Percentiles rank a stretch among this genome's conserved stretches.
Conservation (phyloP, 2,329 filamentous ascomycete genomes). For the Cladophialophora psammophila region DNA sequence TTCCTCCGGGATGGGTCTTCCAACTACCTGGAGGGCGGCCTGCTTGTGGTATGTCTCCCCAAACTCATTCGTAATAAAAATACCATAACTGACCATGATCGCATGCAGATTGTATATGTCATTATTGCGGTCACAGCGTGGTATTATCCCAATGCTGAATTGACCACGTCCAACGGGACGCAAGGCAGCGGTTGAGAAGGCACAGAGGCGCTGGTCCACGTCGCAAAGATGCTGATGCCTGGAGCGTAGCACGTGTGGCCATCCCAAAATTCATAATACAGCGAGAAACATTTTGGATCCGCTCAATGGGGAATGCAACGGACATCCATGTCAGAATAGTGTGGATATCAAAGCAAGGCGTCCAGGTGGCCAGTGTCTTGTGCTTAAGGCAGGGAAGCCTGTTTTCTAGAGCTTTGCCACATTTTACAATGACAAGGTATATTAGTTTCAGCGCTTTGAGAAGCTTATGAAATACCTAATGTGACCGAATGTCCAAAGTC, state of each 20-base stretch:
- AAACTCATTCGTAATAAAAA: neutral
- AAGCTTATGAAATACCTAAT: neutral
- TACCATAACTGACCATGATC: slow-evolving; percentile 3
- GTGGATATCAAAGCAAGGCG: slow-evolving; percentile 21
- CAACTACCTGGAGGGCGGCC: slow-evolving; percentile 85
- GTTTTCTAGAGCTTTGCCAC: neutral
- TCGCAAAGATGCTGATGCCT: slow-evolving; percentile 31
- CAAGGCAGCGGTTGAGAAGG: slow-evolving; percentile 21
- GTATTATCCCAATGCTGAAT: slow-evolving; percentile 64
- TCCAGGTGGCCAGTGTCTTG: slow-evolving; percentile 8
- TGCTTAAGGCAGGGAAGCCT: neutral
- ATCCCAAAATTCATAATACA: neutral
- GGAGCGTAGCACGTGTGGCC: slow-evolving; percentile 3
- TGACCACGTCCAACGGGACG: slow-evolving; percentile 36
- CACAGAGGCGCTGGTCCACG: slow-evolving; percentile 24
- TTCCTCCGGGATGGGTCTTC: slow-evolving; percentile 88
- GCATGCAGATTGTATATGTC: slow-evolving; percentile 59
- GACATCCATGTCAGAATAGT: slow-evolving; percentile 8
- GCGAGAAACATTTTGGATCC: neutral
- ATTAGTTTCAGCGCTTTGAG: neutral
- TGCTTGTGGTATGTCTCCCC: slow-evolving; percentile 68
- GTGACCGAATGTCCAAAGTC: neutral
- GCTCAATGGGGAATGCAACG: neutral
- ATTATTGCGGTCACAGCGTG: slow-evolving; percentile 68
- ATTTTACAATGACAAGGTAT: neutral